Conservation (phyloP, 139 green algal genomes). For the Dunaliella sp. region DNA sequence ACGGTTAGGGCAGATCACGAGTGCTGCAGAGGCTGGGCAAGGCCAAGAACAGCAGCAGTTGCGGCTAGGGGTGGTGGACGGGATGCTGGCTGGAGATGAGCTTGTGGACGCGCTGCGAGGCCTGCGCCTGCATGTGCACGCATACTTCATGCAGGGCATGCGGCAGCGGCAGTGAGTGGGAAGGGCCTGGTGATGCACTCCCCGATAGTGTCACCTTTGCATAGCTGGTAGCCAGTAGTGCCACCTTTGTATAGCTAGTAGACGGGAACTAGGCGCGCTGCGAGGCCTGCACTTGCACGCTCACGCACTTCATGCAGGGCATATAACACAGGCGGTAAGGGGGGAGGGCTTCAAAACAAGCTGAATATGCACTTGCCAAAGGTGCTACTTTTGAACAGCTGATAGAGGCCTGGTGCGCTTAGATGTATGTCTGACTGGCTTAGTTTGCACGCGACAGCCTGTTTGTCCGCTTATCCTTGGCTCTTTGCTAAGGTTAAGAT, state of each 20-base stretch:
- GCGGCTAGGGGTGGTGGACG: not conserved
- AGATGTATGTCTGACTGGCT: too few relatives aligned
- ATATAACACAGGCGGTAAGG: not conserved
- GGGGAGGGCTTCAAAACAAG: too few relatives aligned
- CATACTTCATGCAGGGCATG: not conserved
- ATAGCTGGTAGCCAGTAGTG: not conserved
- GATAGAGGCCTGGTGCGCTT: too few relatives aligned
- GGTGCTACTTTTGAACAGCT: not conserved
- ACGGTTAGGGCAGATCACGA: not conserved
- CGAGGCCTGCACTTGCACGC: not conserved
- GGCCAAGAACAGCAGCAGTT: not conserved
- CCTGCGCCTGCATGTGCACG: constrained; percentile 4
- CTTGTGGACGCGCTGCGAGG: not conserved
- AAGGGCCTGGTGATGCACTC: not conserved
- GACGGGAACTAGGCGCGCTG: not conserved
- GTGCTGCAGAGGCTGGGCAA: not conserved
- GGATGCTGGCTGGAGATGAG: not conserved
- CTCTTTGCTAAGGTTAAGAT: too few relatives aligned
- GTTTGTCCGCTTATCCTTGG: too few relatives aligned
- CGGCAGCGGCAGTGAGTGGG: not conserved
- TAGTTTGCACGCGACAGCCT: too few relatives aligned
- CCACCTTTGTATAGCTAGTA: not conserved
- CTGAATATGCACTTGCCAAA: not conserved
- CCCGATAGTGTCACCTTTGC: not conserved
- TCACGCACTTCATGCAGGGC: not conserved